Evolutionary conservation across 768 basidiomycete species (phyloP), one percentile per base, ranked within the genome.

Genomic region (Mycena olivaceomarginata): DNA sequence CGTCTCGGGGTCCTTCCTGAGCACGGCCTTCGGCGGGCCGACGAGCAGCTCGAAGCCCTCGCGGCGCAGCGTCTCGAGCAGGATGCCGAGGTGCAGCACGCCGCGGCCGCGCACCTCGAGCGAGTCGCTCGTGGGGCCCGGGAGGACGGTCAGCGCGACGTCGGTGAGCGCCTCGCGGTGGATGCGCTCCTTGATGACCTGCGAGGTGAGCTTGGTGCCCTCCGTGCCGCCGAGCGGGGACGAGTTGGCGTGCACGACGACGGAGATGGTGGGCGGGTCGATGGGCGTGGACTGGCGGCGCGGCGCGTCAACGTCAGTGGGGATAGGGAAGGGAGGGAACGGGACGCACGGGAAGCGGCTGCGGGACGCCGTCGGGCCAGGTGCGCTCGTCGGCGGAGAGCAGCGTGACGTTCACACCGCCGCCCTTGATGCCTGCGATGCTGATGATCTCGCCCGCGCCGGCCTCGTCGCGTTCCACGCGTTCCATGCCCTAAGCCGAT

Each of bases 111-210:
- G 88, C 1, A 91, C 84, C 81, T 90, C 90, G 43, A 91, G 83
- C 2, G 88, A 88, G 74, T 91, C 90, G 41, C 89, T 88, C 11
- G 89, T 89, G 1, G 89, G 89, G 3, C 89, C 89, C 0, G 89
- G 90, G 9, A 91, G 84, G 64, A 91, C 88, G 46, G 84, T 85
- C n/a, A 91, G 82, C 0, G 89, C 89, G 64, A 90, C 89, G 72
- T 91, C 90, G n/a, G 90, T 91, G 73, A 88, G 87, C 3, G 89
- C 88, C 82, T 91, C 90, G 79, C 89, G 89, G 80, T 86, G 85
- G 68, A 90, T 88, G 1, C 89, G 85, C 56, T 91, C 89, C 9
- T 88, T 87, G 79, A 91, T 87, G 41, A 90, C 69, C 77, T 90
- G 90, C 2, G 88, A 89, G 8, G 90, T 91, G 64, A 91, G 86